Evolutionary conservation across 495 filamentous ascomycete species (phyloP).

Genomic region (Podospora anserina): DNA sequence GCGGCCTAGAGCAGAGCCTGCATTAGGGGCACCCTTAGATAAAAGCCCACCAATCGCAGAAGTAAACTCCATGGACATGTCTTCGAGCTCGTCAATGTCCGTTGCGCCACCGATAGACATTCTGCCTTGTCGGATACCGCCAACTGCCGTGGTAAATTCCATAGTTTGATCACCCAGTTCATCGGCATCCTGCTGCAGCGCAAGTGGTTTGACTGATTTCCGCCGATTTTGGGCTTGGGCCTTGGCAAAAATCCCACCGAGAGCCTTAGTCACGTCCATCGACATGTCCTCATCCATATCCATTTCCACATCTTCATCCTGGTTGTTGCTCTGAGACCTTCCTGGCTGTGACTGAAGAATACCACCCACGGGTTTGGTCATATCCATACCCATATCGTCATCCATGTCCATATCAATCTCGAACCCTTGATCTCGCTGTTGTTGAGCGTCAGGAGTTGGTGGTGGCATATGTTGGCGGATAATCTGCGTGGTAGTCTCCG

Average conservation of each 20-base stretch:
- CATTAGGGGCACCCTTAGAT: conserved; percentile 33
- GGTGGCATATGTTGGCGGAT: conserved; percentile 16
- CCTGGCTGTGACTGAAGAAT: conserved; percentile 43
- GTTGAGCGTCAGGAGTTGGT: conserved; percentile 15
- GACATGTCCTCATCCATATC: conserved; percentile 75
- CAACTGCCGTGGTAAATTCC: conserved; percentile 74
- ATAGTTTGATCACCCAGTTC: conserved; percentile 62
- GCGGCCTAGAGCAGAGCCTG: conserved; percentile 23
- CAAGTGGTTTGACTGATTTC: conserved; percentile 23
- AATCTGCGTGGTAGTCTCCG: conserved; percentile 8
- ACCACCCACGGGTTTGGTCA: conserved; percentile 55
- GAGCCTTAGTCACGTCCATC: conserved; percentile 79
- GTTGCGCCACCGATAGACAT: conserved; percentile 27
- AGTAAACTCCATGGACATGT: conserved; percentile 82
- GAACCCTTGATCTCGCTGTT: conserved; percentile 28
- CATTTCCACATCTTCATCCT: conserved; percentile 23
- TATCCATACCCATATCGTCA: conserved; percentile 48
- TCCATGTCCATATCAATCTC: conserved; percentile 45
- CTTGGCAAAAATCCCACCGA: conserved; percentile 75
- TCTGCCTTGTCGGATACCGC: conserved; percentile 51
- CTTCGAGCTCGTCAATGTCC: conserved; percentile 52
- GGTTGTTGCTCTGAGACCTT: conserved; percentile 34
- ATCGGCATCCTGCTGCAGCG: conserved; percentile 13
- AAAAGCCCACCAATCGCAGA: conserved; percentile 66
- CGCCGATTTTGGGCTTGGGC: conserved; percentile 28